Base-by-base conservation (phyloP, 1,139 yeast genomes). In the Candida sanyaensis region DNA sequence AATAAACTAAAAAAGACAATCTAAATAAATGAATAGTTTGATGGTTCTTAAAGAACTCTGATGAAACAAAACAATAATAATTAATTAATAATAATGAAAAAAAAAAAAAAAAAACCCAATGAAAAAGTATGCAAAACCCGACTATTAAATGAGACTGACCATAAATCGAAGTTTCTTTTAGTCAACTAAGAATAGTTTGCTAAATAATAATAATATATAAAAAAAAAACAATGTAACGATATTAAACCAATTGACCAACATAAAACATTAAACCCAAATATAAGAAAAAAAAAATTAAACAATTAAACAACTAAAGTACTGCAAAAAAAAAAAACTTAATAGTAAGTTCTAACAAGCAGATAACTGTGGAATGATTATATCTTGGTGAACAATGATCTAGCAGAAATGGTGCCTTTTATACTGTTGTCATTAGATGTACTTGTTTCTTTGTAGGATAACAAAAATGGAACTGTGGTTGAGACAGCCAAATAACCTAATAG, bases 381-480 rank as follows among this genome's bases (percentile, higher is more conserved):
- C 59, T 74, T 73, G 49, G 68, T 70, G 53, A 74, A 73, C 44
- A 75, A 64, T 33, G 74, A 60, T 51, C 80, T 64, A 37, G 72
- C 61, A 48, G 66, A 71, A 28, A 69, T 63, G 33, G 68, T 65
- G 2, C 78, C 78, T 51, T 73, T 74, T 21, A 46, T 41, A 9
- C 43, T 23, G 13, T 31, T 49, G 28, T 38, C 42, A 56, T 52
- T 51, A 31, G 52, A 48, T 8, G 48, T 58, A 17, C 49, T 55
- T 9, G 74, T 58, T 51, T 75, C 80, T 51, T 67, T 71, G 55
- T 75, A 75, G 6, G 78, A 73, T 49, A 73, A 71, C 41, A 69
- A 54, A 49, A 75, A 75, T 5, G 80, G 80, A 41, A 70, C 53
- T 10, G 78, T 72, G 36, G 76, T 62, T 6, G 78, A 71, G 7